phyloP scores from a whole-genome alignment of 1,139 yeast species.

The Saccharomyces hybrid region DNA sequence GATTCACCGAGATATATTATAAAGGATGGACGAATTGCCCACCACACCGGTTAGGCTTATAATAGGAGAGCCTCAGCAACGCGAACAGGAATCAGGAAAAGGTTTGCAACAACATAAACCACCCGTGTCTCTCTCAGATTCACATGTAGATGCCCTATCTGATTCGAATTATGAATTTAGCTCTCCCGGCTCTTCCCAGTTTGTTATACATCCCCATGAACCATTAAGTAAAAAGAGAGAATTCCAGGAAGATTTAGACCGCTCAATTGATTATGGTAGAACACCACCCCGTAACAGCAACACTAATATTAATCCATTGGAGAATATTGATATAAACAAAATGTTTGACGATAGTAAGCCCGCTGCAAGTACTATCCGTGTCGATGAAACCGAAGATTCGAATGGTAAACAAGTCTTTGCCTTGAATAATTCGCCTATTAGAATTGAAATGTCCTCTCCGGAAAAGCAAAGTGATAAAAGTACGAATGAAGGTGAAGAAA shows the following conservation, averaged over 20 bases:
- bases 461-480: constrained; percentile 8
- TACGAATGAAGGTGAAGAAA: constrained; percentile 17
- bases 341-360: constrained; percentile 9
- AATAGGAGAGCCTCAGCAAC: neutral
- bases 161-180: neutral
- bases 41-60: neutral
- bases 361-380: neutral
- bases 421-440: constrained; percentile 17
- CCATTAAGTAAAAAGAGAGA: constrained; percentile 11
- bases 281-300: neutral
- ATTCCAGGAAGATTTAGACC: neutral
- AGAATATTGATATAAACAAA: constrained; percentile 19
- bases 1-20: neutral
- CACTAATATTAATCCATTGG: constrained; percentile 7
- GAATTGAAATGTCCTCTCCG: constrained; percentile 18
- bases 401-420: constrained; percentile 9
- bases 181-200: constrained; percentile 1
- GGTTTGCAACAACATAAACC: neutral
- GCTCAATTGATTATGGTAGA: constrained; percentile 4
- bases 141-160: neutral
- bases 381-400: constrained; percentile 7
- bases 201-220: constrained; percentile 18
- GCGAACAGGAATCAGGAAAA: neutral
- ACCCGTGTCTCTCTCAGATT: neutral
- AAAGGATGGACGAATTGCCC: neutral